phyloP scores from a whole-genome alignment of 345 rosid genomes.

The Eucalyptus viminalis region DNA sequence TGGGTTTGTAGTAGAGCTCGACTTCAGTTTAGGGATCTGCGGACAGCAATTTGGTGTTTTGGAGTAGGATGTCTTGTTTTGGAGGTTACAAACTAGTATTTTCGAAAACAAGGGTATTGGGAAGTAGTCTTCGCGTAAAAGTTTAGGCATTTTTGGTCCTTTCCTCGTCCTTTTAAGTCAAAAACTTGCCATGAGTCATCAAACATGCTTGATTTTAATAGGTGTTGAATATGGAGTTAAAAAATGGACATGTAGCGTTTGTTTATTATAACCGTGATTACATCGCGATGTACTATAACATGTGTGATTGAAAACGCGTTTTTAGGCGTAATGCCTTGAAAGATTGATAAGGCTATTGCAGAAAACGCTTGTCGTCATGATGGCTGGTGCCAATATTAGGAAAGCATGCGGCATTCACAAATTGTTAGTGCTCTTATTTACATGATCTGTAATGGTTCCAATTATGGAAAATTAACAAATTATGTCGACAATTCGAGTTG shows the following conservation, averaged over 20 bases:
- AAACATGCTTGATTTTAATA: neutral
- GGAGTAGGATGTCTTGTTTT: neutral
- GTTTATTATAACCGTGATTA: neutral
- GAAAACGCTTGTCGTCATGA: neutral
- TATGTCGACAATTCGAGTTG: neutral
- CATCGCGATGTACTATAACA: fast-evolving
- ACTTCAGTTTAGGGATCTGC: neutral
- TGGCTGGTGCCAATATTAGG: neutral
- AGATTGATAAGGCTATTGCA: neutral
- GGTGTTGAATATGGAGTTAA: neutral
- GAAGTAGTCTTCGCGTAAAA: neutral
- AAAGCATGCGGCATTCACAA: neutral
- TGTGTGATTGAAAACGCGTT: neutral
- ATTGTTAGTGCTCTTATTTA: neutral
- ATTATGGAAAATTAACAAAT: neutral
- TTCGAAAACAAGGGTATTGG: neutral
- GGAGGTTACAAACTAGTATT: neutral
- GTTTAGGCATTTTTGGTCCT: neutral
- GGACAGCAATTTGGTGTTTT: neutral
- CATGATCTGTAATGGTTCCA: neutral
- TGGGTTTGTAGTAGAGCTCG: neutral
- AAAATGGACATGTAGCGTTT: neutral
- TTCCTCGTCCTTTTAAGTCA: too few species aligned
- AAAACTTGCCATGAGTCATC: neutral
- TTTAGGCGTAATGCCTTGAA: neutral